Percentiles rank a stretch among this genome's conserved stretches.
Evolutionary conservation across 2,329 filamentous ascomycete species (phyloP).

Genomic region (Ambrosiella xylebori): DNA sequence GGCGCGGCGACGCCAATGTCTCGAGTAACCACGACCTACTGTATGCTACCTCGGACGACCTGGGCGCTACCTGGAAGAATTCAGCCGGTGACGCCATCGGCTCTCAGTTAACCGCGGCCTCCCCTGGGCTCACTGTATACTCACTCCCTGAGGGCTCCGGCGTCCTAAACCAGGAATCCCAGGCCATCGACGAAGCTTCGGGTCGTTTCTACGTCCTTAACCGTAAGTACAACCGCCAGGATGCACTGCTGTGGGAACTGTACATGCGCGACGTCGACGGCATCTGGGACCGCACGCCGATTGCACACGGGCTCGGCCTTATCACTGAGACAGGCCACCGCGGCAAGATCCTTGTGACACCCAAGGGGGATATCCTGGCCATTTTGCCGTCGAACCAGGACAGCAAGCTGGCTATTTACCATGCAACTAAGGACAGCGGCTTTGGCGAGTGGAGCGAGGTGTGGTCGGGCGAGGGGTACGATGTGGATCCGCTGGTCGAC

Average conservation of each 20-base stretch:
- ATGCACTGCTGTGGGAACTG: slow-evolving; percentile 12
- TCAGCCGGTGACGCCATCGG: slow-evolving; percentile 11
- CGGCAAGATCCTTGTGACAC: slow-evolving; percentile 14
- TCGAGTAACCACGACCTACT: slow-evolving; percentile 15
- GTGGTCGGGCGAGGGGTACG: slow-evolving; percentile 7
- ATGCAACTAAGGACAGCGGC: not conserved
- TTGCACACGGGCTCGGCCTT: slow-evolving; percentile 8
- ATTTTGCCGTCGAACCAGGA: slow-evolving; percentile 13
- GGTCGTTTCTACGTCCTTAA: slow-evolving; percentile 15
- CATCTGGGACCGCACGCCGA: slow-evolving; percentile 12
- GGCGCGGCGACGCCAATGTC: slow-evolving; percentile 15
- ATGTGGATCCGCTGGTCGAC: slow-evolving; percentile 14
- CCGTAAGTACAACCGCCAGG: slow-evolving; percentile 12
- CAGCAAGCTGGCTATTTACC: slow-evolving; percentile 13
- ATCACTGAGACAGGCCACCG: slow-evolving; percentile 13
- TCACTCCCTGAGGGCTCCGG: slow-evolving; percentile 14
- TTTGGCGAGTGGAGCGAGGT: slow-evolving; percentile 13
- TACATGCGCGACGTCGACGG: slow-evolving; percentile 5
- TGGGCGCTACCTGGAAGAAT: slow-evolving; percentile 14
- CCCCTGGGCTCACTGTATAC: slow-evolving; percentile 7
- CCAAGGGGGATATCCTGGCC: slow-evolving; percentile 13
- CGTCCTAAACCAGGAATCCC: slow-evolving; percentile 16
- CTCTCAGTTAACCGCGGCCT: not conserved
- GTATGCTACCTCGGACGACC: slow-evolving; percentile 14
- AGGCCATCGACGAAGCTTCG: slow-evolving; percentile 11